Percentiles rank a stretch among this genome's conserved stretches.
Conservation (phyloP, 495 filamentous ascomycete genomes). For the Neurospora sp. region DNA sequence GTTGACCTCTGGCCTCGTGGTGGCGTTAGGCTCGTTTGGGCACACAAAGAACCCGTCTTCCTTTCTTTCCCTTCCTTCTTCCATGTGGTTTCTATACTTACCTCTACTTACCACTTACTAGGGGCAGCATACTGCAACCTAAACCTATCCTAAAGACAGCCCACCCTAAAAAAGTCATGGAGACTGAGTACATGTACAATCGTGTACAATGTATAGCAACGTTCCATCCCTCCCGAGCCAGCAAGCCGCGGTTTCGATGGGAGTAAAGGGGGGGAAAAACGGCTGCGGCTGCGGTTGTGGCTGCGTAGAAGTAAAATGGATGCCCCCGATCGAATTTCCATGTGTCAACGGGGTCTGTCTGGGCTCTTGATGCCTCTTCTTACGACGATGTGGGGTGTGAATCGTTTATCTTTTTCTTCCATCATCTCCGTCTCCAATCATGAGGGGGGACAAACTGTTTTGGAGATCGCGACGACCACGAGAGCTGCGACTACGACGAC, state of each 20-base stretch:
- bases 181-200: background rate
- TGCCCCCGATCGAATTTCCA: background rate
- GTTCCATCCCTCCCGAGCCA: background rate
- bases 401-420: background rate
- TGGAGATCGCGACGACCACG: background rate
- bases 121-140: background rate
- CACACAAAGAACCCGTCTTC: background rate
- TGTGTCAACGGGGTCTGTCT: background rate
- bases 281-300: background rate
- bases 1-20: background rate
- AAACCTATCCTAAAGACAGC: background rate
- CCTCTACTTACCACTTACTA: background rate
- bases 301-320: background rate
- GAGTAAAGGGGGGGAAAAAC: background rate
- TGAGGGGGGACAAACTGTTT: background rate
- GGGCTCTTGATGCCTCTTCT: background rate
- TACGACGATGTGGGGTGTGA: background rate
- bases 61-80: background rate
- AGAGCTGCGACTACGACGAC: background rate
- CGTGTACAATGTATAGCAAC: background rate
- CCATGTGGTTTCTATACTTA: background rate
- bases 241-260: background rate
- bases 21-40: background rate
- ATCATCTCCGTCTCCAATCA: background rate
- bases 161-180: background rate